Percentiles rank a stretch among this genome's conserved stretches.
Conservation (phyloP, 2,329 filamentous ascomycete species). For the Coleophoma cylindrospora region DNA sequence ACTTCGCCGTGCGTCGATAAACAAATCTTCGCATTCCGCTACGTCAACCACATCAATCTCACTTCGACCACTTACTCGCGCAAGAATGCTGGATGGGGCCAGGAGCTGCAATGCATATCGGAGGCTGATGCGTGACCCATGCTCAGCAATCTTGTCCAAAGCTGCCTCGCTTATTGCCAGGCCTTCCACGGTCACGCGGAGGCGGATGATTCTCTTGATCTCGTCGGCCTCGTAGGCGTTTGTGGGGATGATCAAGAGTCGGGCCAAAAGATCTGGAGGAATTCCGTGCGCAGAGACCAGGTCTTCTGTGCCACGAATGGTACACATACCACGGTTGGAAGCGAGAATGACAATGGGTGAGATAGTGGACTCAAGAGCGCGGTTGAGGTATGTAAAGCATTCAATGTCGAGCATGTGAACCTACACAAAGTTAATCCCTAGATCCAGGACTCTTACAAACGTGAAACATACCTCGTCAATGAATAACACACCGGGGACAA, state of each 20-base stretch:
- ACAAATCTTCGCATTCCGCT: slow-evolving; percentile 76
- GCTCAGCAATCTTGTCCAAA: slow-evolving; percentile 78
- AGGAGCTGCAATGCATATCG: slow-evolving; percentile 91
- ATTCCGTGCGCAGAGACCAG: slow-evolving; percentile 87
- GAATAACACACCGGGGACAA: slow-evolving; percentile 96
- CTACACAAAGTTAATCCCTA: slow-evolving; percentile 38
- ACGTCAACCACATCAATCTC: slow-evolving; percentile 77
- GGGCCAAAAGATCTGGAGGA: slow-evolving; percentile 86
- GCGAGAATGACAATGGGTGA: slow-evolving; percentile 96
- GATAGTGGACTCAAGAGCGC: slow-evolving; percentile 91
- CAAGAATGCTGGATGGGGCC: slow-evolving; percentile 64
- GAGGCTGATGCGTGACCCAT: slow-evolving; percentile 85
- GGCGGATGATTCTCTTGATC: slow-evolving; percentile 86
- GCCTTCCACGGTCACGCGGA: slow-evolving; percentile 77
- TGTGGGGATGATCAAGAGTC: slow-evolving; percentile 93
- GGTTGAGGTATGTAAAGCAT: slow-evolving; percentile 98
- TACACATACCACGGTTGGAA: slow-evolving; percentile 91
- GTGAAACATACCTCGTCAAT: slow-evolving; percentile 78
- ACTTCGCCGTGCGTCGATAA: slow-evolving; percentile 77
- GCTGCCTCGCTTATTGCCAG: slow-evolving; percentile 77
- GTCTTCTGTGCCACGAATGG: slow-evolving; percentile 81
- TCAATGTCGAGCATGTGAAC: slow-evolving; percentile 99
- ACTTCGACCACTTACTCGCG: slow-evolving; percentile 72
- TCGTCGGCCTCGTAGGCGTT: slow-evolving; percentile 83
- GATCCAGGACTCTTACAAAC: neutral